phyloP scores from a whole-genome alignment of 129 eudicot species.

The Pseudognaphalium luteoalbum region DNA sequence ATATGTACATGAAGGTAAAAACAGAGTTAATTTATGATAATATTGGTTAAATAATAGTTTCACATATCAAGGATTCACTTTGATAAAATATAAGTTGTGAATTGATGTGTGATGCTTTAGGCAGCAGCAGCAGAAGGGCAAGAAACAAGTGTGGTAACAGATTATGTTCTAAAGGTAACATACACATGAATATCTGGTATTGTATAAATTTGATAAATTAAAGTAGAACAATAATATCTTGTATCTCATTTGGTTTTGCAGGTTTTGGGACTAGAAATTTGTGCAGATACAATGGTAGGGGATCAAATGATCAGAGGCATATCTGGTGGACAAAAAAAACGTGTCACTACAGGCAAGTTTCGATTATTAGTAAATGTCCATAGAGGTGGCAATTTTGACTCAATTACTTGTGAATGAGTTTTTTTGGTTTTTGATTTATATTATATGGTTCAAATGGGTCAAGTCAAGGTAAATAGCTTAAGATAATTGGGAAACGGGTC shows the following conservation, averaged over 20 bases:
- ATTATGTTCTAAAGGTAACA: constrained; percentile 65
- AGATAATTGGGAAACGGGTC: no score
- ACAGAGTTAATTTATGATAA: not conserved
- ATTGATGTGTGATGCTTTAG: constrained; percentile 36
- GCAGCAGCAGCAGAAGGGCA: constrained; percentile 64
- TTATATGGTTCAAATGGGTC: no score
- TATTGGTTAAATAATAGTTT: not conserved
- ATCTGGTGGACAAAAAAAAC: constrained; percentile 87
- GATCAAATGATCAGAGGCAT: constrained; percentile 78
- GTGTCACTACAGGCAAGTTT: constrained; percentile 74
- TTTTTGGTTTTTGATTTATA: no score
- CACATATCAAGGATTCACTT: not conserved
- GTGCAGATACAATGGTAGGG: constrained; percentile 92
- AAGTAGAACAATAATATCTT: not conserved
- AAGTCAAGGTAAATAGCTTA: no score
- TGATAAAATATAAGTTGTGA: not conserved
- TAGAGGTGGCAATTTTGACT: not conserved
- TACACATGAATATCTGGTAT: not conserved
- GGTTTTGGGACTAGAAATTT: constrained; percentile 64
- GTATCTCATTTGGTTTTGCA: not conserved
- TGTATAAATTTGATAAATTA: not conserved
- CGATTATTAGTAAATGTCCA: not conserved
- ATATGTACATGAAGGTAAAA: constrained; percentile 75
- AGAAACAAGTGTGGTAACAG: constrained; percentile 61
- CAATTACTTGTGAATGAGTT: not conserved